Conservation (phyloP, 2,329 filamentous ascomycete species). For the Venturiaceae sp. region DNA sequence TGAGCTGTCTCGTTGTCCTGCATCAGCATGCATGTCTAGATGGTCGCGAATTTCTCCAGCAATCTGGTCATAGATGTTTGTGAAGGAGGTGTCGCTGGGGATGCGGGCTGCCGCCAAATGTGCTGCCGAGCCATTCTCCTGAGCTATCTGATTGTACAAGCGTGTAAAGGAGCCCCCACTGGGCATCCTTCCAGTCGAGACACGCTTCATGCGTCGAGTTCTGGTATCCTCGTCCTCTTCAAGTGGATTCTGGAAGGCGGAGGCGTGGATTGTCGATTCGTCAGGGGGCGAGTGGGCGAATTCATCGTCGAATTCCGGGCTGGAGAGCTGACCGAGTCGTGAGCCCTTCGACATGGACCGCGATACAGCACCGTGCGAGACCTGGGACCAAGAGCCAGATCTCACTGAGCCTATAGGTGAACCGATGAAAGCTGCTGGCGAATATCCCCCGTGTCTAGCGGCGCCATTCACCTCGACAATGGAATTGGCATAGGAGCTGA, state of each 20-base stretch:
- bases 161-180: constrained; percentile 4
- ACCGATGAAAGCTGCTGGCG: constrained; percentile 50
- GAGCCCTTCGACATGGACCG: constrained; percentile 13
- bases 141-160: constrained; percentile 21
- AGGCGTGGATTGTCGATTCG: background rate
- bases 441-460: constrained; percentile 61
- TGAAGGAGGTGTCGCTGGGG: constrained; percentile 8
- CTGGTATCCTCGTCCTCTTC: background rate
- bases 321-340: constrained; percentile 5
- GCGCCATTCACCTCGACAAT: constrained; percentile 60
- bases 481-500: constrained; percentile 41
- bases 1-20: background rate
- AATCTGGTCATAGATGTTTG: constrained; percentile 9
- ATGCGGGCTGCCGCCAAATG: constrained; percentile 1
- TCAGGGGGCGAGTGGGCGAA: background rate
- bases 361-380: constrained; percentile 15
- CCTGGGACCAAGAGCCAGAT: constrained; percentile 36
- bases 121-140: constrained; percentile 2
- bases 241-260: background rate
- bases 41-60: constrained; percentile 1
- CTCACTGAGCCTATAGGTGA: constrained; percentile 54
- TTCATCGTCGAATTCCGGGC: background rate
- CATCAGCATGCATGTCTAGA: background rate
- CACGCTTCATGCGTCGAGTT: background rate
- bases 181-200: constrained; percentile 6